A percentile compares a stretch with the other conserved stretches of the same genome.
These are phyloP conservation scores for Pholiota conissans DNA, from an alignment of 768 basidiomycete species.

Conservation along the genomic window DNA sequence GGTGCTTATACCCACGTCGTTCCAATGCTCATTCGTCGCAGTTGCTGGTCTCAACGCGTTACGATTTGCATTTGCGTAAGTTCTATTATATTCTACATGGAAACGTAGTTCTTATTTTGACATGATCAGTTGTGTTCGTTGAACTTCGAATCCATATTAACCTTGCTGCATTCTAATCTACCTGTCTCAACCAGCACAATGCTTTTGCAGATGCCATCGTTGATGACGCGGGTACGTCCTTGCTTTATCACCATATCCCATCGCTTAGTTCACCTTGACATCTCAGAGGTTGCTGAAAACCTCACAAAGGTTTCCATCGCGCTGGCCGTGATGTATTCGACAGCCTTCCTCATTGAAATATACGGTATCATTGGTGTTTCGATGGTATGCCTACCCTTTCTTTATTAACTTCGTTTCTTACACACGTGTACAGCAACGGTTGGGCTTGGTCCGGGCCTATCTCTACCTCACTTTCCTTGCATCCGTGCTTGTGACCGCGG, in stretches of 20 bases:
- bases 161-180: not conserved
- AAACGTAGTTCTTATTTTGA: not conserved
- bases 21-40: conserved; percentile 8
- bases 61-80: conserved; percentile 37
- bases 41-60: conserved; percentile 41
- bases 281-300: conserved; percentile 26
- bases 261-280: not conserved
- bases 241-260: not conserved
- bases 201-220: conserved; percentile 35
- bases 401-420: not conserved
- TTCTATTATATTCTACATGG: conserved; percentile 14
- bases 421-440: conserved; percentile 24
- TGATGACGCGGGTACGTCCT: conserved; percentile 27
- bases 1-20: conserved; percentile 1
- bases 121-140: conserved; percentile 3
- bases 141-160: not conserved
- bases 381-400: conserved; percentile 17
- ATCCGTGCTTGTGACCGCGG: conserved; percentile 33
- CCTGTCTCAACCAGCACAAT: conserved; percentile 24
- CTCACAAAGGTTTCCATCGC: conserved; percentile 36
- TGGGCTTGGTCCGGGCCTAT: conserved; percentile 27
- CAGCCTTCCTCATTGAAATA: conserved; percentile 29
- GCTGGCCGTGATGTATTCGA: conserved; percentile 37
- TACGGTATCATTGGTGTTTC: conserved; percentile 31
- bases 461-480: conserved; percentile 34